A percentile compares a stretch with the other conserved stretches of the same genome.
These are phyloP conservation scores for Colletotrichum abscissum DNA, from an alignment of 2,329 filamentous ascomycete species.

Conservation along the genomic window DNA sequence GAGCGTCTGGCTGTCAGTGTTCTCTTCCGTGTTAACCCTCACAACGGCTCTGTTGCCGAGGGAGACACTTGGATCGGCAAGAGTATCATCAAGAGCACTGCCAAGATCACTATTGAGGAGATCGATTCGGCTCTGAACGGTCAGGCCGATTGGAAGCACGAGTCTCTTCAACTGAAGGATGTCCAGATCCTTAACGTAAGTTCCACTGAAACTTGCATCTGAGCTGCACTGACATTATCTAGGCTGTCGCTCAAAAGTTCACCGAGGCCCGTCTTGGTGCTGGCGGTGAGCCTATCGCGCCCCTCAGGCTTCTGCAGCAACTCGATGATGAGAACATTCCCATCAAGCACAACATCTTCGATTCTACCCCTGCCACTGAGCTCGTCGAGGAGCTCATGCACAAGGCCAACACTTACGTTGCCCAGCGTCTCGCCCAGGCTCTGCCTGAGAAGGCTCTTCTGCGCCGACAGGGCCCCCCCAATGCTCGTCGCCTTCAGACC, in stretches of 20 bases:
- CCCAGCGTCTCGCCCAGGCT: slow-evolving; percentile 81
- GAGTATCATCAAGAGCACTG: slow-evolving; percentile 90
- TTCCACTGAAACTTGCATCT: slow-evolving; percentile 25
- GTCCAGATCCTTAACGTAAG: slow-evolving; percentile 82
- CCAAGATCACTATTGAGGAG: slow-evolving; percentile 85
- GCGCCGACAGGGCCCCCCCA: slow-evolving; percentile 86
- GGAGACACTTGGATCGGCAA: slow-evolving; percentile 95
- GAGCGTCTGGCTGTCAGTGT: slow-evolving; percentile 93
- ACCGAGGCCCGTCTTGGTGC: slow-evolving; percentile 87
- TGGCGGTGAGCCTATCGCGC: slow-evolving; percentile 81
- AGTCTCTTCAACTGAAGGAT: slow-evolving; percentile 77
- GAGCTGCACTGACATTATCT: slow-evolving; percentile 38
- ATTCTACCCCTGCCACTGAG: slow-evolving; percentile 89
- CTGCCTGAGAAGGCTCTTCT: slow-evolving; percentile 94
- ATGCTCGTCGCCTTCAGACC: slow-evolving; percentile 86
- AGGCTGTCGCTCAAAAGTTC: slow-evolving; percentile 89
- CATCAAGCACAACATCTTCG: slow-evolving; percentile 95
- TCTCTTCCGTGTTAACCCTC: slow-evolving; percentile 88
- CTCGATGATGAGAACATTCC: slow-evolving; percentile 98
- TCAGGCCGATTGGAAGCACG: slow-evolving; percentile 69
- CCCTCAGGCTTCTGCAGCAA: slow-evolving; percentile 90
- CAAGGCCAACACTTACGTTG: slow-evolving; percentile 91
- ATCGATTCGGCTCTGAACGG: slow-evolving; percentile 85
- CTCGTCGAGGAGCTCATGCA: slow-evolving; percentile 95
- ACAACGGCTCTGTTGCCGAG: slow-evolving; percentile 82